Evolutionary conservation across 2,329 filamentous ascomycete genomes (phyloP), one percentile per base, ranked within the genome.

Genomic region (Rhynchosporium graminicola): DNA sequence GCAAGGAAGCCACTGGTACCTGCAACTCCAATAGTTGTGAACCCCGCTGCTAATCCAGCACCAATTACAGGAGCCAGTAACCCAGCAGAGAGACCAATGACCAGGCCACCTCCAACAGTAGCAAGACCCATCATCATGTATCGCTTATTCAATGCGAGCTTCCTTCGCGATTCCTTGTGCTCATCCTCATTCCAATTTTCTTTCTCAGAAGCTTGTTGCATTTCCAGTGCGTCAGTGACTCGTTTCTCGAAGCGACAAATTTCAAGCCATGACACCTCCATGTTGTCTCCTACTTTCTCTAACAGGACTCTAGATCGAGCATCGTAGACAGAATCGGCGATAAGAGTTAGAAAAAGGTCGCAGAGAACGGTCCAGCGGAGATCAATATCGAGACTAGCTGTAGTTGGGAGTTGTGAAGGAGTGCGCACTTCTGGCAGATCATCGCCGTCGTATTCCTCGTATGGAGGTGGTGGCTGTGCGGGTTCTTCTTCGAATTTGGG

Each of bases 141-240:
- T 71, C 93, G 87, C 69, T 86, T 86, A 74, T 90, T 97, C 63
- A 93, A 80, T 1, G 91, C 91, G 72, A 86, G 79, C 75, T 97
- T 97, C 57, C 91, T 84, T 52, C 95, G 86, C 63, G 82, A 84
- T 75, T 97, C 92, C 82, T 98, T 92, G 74, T 98, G 92, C 67
- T 96, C 91, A 10, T 95, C 89, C 75, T 99, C 95, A 68, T 97
- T 96, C 95, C 95, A 99, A 67, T 94, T 97, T 77, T 99, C 95
- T 72, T 94, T 96, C 66, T 92, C 90, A 5, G 92, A 91, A 52
- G 90, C 87, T 76, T 98, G 92, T 77, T 98, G 94, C 92, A 99
- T 97, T 76, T 99, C 95, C 28, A 99, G 80, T 0, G 95, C 92
- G 76, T 99, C 95, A 7, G 95, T 97, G 5, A 99, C 92, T 59